Evolutionary conservation across 441 rosid species (phyloP).

Genomic region (Metrosideros polymorpha): DNA sequence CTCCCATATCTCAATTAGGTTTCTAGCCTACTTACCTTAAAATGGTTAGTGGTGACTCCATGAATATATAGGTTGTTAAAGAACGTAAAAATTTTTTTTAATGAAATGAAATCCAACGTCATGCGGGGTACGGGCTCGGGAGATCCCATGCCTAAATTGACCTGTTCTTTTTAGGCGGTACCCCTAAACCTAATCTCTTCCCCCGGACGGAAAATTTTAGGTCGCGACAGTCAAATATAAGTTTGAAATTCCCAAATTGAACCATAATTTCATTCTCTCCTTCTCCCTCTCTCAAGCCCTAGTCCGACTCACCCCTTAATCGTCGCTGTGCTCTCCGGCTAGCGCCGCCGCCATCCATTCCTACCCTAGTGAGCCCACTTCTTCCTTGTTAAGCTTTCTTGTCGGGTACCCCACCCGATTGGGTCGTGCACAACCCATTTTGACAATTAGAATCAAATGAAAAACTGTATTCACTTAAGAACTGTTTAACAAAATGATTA

Average conservation of each 20-base stretch:
- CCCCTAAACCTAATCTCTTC: too few species aligned
- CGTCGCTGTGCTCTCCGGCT: not conserved
- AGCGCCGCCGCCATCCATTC: not conserved
- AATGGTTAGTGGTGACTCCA: too few species aligned
- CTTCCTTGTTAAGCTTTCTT: not conserved
- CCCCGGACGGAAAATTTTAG: too few species aligned
- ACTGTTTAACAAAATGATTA: not conserved
- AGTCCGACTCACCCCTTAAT: not conserved
- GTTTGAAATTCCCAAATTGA: not conserved
- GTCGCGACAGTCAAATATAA: too few species aligned
- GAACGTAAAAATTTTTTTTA: too few species aligned
- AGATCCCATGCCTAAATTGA: too few species aligned
- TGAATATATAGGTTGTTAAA: too few species aligned
- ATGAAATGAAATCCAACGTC: too few species aligned
- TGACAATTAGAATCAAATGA: not conserved
- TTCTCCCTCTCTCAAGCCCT: not conserved
- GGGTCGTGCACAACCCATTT: not conserved
- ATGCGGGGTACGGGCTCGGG: too few species aligned
- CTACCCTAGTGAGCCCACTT: not conserved
- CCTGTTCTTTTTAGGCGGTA: too few species aligned
- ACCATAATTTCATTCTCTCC: not conserved
- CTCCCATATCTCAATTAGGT: too few species aligned
- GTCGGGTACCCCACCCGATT: not conserved
- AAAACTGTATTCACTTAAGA: not conserved
- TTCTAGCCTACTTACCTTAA: too few species aligned